Evolutionary conservation across 2,329 filamentous ascomycete species (phyloP), one percentile per base, ranked within the genome.

Genomic region (Pestalotiopsis sp.): DNA sequence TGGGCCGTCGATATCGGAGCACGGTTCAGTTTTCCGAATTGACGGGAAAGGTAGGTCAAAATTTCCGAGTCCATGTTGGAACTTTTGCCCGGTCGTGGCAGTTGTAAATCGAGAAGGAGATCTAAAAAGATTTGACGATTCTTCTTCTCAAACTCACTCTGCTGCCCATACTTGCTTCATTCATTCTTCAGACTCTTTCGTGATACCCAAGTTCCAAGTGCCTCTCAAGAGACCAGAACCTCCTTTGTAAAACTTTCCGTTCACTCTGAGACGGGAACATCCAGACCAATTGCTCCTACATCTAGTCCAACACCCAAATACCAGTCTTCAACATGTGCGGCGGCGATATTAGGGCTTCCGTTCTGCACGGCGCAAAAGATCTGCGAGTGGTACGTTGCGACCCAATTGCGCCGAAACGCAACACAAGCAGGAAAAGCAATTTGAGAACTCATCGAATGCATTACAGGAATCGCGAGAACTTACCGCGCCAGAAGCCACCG

Each of bases 391-490:
- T 87, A 78, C 77, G 82, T 71, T 17, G 25, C 25, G 23, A 23
- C 23, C 41, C 31, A 17, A 38, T 36, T 36, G 31, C 64, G 20
- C n/a, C 17, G 25, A 20, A 64, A 12, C 31, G 14, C 41, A 49
- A 25, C 9, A 39, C 11, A 36, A 52, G 25, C 57, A 6, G 14
- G 6, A 38, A 23, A 20, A 23, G 31, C 31, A 36, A 9, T 14
- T 41, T 45, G 66, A 68, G 41, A 64, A 25, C 20, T 25, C 23
- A 57, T n/a, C 12, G 60, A 11, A n/a, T 27, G 20, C 39, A 38
- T 67, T 45, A 59, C 73, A 90, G 88, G 84, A 90, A 83, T 81
- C 84, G 68, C 85, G 89, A 69, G 75, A 80, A 6, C 83, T 91
- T 27, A 78, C 88, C 4, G 68, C 84, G n/a, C 89, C 89, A 14